Evolutionary conservation across 495 filamentous ascomycete genomes (phyloP).

Genomic region (Trypethelium eluteriae): DNA sequence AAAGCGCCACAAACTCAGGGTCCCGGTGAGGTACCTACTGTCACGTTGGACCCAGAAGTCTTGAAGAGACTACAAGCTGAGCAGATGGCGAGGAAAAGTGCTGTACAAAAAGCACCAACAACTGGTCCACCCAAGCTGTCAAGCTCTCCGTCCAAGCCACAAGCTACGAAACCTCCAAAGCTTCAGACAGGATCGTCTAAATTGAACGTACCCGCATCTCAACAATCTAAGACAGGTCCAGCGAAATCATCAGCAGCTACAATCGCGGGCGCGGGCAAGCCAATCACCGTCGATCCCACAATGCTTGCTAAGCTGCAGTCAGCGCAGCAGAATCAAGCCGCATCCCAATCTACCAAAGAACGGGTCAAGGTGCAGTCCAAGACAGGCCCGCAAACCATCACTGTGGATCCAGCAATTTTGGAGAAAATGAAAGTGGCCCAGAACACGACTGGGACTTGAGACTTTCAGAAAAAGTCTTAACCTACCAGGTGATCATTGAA

Average conservation of each 20-base stretch:
- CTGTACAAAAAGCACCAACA: not conserved
- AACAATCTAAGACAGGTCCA: conserved; percentile 2
- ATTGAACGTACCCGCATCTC: conserved; percentile 18
- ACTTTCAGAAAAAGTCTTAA: too few species aligned
- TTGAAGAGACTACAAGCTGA: conserved; percentile 7
- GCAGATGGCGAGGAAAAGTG: not conserved
- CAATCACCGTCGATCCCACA: conserved; percentile 17
- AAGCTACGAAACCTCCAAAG: conserved; percentile 19
- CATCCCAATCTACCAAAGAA: conserved; percentile 17
- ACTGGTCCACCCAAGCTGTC: conserved; percentile 17
- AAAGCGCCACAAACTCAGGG: not conserved
- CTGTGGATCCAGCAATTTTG: conserved; percentile 9
- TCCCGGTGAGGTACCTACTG: not conserved
- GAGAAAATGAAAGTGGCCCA: conserved; percentile 16
- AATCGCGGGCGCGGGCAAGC: conserved; percentile 13
- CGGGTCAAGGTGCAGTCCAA: conserved; percentile 17
- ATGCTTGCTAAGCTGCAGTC: conserved; percentile 19
- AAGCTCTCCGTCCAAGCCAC: conserved; percentile 16
- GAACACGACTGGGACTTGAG: conserved; percentile 15
- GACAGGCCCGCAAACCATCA: conserved; percentile 17
- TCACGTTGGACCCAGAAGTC: not conserved
- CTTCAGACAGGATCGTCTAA: conserved; percentile 17
- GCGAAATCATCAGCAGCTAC: not conserved
- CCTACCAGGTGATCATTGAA: too few species aligned
- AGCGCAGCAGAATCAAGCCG: conserved; percentile 17